Evolutionary conservation across 1,284 basidiomycete genomes (phyloP), one percentile per base, ranked within the genome.

Genomic region (Volvariella volvacea): DNA sequence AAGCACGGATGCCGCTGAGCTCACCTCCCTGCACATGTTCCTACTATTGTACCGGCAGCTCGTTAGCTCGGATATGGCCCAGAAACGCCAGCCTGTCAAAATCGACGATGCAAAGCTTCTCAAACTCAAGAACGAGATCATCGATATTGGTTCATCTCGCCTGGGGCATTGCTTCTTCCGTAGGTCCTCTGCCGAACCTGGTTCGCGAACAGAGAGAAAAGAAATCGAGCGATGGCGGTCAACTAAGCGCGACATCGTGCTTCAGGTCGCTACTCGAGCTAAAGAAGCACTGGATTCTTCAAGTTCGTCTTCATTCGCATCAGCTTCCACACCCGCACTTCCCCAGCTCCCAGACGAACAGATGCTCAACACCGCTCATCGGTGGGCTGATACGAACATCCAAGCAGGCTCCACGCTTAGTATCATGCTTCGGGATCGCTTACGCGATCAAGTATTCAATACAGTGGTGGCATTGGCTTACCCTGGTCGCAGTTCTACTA

Each of bases 31-130:
- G 43, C 88, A 86, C 66, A 84, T 91, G 78, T 77, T 91, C 53
- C 68, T 90, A 28, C 69, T 92, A 57, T 78, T 92, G 22, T 91
- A 83, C 61, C 79, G 88, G 40, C 88, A 91, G 58, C 76, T 86
- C 51, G 64, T 79, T 25, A 70, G 73, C 52, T 73, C 74, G 39
- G 63, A 69, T 50, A 21, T 41, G 25, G 32, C 33, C 52, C 52
- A 55, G 48, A 31, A 37, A 2, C 56, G 57, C 42, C 25, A 6
- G 25, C 25, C 25, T 12, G 6, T 28, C 25, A 66, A 60, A 54
- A 60, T 68, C 46, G 68, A 65, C 36, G 65, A 73, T 20, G 64
- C 65, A 34, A 76, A 82, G 32, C 60, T 88, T 49, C 59, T 75
- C 48, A 68, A 66, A 51, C 64, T 89, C 39, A 88, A 90, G 65